Evolutionary conservation across 306 rosid species (phyloP).

Genomic region (Vigna mungo): DNA sequence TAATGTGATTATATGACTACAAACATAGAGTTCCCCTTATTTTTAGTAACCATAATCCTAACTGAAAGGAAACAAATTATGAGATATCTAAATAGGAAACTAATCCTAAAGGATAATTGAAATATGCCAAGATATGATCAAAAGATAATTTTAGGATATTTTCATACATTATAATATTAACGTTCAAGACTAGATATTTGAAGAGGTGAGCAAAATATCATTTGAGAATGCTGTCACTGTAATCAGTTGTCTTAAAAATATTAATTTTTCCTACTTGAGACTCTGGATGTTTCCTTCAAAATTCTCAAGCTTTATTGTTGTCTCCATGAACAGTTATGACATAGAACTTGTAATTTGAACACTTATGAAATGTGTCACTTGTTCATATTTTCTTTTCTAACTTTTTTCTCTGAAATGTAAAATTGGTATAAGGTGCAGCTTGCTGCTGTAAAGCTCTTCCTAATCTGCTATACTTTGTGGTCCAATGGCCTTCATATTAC

Average conservation of each 20-base stretch:
- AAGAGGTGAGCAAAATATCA: constrained; percentile 24
- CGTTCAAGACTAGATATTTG: not conserved
- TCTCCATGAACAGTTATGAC: not conserved
- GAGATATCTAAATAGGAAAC: not conserved
- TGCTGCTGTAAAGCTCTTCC: constrained; percentile 19
- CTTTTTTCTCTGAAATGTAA: constrained; percentile 15
- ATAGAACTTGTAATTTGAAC: constrained; percentile 2
- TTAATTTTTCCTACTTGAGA: constrained; percentile 21
- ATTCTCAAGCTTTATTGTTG: constrained; percentile 3
- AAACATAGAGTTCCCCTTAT: not conserved
- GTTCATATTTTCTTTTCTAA: not conserved
- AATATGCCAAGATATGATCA: not conserved
- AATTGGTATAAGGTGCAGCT: constrained; percentile 4
- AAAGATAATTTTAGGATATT: not conserved
- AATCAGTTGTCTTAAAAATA: not conserved
- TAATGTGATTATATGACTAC: not conserved
- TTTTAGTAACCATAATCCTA: not conserved
- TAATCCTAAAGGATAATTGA: not conserved
- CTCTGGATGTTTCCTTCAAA: constrained; percentile 1
- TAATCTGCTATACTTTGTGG: not conserved
- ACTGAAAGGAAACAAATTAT: not conserved
- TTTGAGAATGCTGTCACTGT: constrained; percentile 9
- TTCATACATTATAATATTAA: not conserved
- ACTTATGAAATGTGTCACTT: constrained; percentile 21
- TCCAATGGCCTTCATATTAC: constrained; percentile 18